Conservation (phyloP, 2,329 filamentous ascomycete species). For the Corynespora cassiicola region DNA sequence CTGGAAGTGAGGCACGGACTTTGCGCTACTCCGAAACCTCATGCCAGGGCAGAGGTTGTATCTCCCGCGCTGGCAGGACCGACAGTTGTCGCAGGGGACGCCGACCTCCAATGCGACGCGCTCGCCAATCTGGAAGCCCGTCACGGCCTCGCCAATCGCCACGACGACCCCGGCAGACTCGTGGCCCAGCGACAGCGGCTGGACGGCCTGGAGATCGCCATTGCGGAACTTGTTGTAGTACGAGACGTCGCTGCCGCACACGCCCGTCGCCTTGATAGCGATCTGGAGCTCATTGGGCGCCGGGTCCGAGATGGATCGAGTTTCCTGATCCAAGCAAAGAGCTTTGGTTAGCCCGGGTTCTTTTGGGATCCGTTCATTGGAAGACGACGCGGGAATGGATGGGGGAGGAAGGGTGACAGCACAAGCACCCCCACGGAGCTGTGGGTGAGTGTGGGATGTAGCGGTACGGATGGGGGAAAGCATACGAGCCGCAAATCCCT, state of each 20-base stretch:
- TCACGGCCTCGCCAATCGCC: slow-evolving; percentile 44
- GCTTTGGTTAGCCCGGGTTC: slow-evolving; percentile 32
- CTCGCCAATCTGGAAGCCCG: slow-evolving; percentile 47
- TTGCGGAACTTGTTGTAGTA: slow-evolving; percentile 78
- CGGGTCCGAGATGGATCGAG: slow-evolving; percentile 62
- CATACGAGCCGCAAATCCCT: slow-evolving; percentile 51
- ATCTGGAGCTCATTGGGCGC: slow-evolving; percentile 67
- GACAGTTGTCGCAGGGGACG: slow-evolving; percentile 50
- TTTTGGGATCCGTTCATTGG: too few relatives aligned
- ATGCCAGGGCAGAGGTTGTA: slow-evolving; percentile 52
- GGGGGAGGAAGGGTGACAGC: too few relatives aligned
- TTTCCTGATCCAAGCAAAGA: slow-evolving; percentile 57
- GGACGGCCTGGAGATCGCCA: slow-evolving; percentile 70
- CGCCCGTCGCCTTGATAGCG: slow-evolving; percentile 69
- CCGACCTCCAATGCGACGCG: slow-evolving; percentile 50
- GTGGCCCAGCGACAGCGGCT: slow-evolving; percentile 65
- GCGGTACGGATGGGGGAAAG: slow-evolving; percentile 35
- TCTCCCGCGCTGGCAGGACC: slow-evolving; percentile 49
- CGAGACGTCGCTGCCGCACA: slow-evolving; percentile 73
- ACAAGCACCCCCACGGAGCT: slow-evolving; percentile 39
- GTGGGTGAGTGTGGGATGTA: slow-evolving; percentile 40
- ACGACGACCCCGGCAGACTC: slow-evolving; percentile 50
- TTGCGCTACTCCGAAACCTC: slow-evolving; percentile 52
- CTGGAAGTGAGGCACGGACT: slow-evolving; percentile 51
- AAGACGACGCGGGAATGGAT: too few relatives aligned